Evolutionary conservation across 2,329 filamentous ascomycete species (phyloP).

Genomic region (Didymella keratinophila): DNA sequence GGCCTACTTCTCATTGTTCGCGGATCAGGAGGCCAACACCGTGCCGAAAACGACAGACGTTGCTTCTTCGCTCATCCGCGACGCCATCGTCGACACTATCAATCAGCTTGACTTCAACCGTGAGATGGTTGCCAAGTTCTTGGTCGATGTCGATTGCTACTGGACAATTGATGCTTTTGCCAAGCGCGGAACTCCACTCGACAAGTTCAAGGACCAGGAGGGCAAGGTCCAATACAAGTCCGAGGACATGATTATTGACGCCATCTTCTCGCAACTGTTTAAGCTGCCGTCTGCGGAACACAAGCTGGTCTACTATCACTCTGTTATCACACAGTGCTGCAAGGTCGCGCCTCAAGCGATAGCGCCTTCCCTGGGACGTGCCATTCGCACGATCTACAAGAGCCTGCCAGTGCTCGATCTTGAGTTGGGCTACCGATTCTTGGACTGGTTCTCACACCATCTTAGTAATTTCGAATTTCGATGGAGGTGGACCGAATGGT

Average conservation of each 20-base stretch:
- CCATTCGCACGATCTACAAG: slow-evolving; percentile 89
- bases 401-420: slow-evolving; percentile 84
- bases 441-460: slow-evolving; percentile 98
- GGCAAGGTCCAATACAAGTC: slow-evolving; percentile 90
- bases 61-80: slow-evolving; percentile 82
- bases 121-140: slow-evolving; percentile 81
- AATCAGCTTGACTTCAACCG: slow-evolving; percentile 94
- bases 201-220: slow-evolving; percentile 75
- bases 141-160: slow-evolving; percentile 95
- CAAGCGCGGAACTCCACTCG: slow-evolving; percentile 90
- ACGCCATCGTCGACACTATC: slow-evolving; percentile 89
- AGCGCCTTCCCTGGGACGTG: slow-evolving; percentile 89
- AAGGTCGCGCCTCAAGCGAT: slow-evolving; percentile 97
- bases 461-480: slow-evolving; percentile 99
- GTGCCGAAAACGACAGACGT: slow-evolving; percentile 81
- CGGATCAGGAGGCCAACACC: slow-evolving; percentile 84
- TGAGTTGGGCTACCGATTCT: slow-evolving; percentile 84
- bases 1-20: slow-evolving; percentile 91
- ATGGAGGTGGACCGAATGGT: slow-evolving; percentile 99
- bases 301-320: slow-evolving; percentile 96
- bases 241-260: slow-evolving; percentile 96
- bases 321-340: slow-evolving; percentile 91
- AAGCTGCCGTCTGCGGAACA: slow-evolving; percentile 87
- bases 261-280: slow-evolving; percentile 94
- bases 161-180: slow-evolving; percentile 90